phyloP scores from a whole-genome alignment of 2,329 filamentous ascomycete species.

The Colletotrichum kahawae region DNA sequence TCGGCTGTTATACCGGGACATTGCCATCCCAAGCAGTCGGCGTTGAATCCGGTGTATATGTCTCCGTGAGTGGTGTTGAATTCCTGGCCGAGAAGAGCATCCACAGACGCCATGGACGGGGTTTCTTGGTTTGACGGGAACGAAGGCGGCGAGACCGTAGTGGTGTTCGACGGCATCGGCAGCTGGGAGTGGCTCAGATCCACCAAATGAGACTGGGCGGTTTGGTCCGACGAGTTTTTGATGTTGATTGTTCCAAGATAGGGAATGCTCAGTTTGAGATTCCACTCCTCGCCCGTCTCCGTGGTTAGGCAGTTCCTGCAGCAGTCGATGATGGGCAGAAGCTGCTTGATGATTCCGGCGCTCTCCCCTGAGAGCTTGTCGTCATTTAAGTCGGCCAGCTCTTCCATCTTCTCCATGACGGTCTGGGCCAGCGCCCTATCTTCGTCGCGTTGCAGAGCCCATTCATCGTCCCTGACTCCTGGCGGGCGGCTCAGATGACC shows the following conservation, averaged over 20 bases:
- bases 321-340: conserved; percentile 45
- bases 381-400: conserved; percentile 40
- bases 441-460: conserved; percentile 29
- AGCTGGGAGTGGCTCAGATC: conserved; percentile 13
- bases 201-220: not conserved
- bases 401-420: conserved; percentile 38
- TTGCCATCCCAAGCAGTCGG: conserved; percentile 18
- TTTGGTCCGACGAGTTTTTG: conserved; percentile 18
- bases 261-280: conserved; percentile 47
- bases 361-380: conserved; percentile 48
- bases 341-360: conserved; percentile 45
- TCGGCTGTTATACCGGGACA: conserved; percentile 34
- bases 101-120: conserved; percentile 5
- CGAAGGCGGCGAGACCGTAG: conserved; percentile 5
- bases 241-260: conserved; percentile 54
- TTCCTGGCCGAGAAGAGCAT: not conserved
- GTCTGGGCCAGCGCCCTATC: conserved; percentile 42
- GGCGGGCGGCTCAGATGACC: conserved; percentile 46
- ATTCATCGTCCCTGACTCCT: conserved; percentile 22
- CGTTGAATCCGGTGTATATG: conserved; percentile 19
- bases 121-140: not conserved
- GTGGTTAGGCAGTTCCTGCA: conserved; percentile 9
- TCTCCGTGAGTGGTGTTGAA: conserved; percentile 6
- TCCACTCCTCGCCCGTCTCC: conserved; percentile 22
- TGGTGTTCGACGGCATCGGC: conserved; percentile 8